A percentile compares a stretch with the other conserved stretches of the same genome.
These are phyloP conservation scores for Salvia miltiorrhiza DNA, from an alignment of 257 asterid genomes.

Conservation along the genomic window DNA sequence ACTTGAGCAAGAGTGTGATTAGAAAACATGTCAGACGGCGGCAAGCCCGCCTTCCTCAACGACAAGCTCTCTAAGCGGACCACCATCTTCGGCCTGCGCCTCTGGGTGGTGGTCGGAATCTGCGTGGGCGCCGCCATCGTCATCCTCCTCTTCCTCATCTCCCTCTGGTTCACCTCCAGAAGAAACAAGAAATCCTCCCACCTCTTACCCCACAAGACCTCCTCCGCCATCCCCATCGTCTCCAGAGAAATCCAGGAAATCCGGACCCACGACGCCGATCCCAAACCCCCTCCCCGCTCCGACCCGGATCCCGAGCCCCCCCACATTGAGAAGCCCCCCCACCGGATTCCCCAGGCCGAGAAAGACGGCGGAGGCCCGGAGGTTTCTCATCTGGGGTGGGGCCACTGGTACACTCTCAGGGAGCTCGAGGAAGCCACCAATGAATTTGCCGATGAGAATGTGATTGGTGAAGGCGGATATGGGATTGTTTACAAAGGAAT, in stretches of 20 bases:
- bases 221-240: slow-evolving; percentile 56
- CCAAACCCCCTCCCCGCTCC: slow-evolving; percentile 33
- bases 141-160: slow-evolving; percentile 56
- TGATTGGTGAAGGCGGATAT: slow-evolving; percentile 95
- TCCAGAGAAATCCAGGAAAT: slow-evolving; percentile 81
- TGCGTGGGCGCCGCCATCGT: slow-evolving; percentile 86
- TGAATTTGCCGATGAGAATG: slow-evolving; percentile 72
- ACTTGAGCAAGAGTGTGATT: background rate
- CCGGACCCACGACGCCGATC: slow-evolving; percentile 41
- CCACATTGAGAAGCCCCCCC: slow-evolving; percentile 58
- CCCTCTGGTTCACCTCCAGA: slow-evolving; percentile 73
- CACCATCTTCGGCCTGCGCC: slow-evolving; percentile 70
- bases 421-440: slow-evolving; percentile 76
- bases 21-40: slow-evolving; percentile 46
- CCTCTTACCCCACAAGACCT: slow-evolving; percentile 28
- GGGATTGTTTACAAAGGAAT: slow-evolving; percentile 83
- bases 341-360: too few species aligned
- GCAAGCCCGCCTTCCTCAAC: slow-evolving; percentile 43
- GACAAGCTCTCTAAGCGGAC: slow-evolving; percentile 59
- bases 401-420: slow-evolving; percentile 88
- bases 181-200: slow-evolving; percentile 32
- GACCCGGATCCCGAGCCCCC: slow-evolving; percentile 47
- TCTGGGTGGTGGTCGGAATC: slow-evolving; percentile 79
- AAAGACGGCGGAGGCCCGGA: slow-evolving; percentile 60
- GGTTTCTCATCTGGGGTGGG: slow-evolving; percentile 98